Evolutionary conservation across 306 rosid species (phyloP).

Genomic region (Gillenia trifoliata): DNA sequence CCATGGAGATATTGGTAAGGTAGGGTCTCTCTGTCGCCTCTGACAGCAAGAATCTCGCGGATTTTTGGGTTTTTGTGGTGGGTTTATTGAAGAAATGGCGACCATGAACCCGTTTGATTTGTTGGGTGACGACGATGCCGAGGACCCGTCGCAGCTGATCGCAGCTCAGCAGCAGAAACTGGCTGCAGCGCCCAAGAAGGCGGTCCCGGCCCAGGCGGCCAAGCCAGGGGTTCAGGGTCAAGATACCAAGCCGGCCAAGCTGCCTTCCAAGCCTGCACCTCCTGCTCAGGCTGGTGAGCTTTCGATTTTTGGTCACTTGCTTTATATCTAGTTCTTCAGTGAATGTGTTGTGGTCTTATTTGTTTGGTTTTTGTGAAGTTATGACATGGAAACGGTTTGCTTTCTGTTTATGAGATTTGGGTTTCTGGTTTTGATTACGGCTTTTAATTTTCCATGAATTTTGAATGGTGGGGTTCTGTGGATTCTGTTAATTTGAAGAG

Average conservation of each 20-base stretch:
- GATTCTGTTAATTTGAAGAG: neutral
- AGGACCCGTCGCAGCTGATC: slow-evolving; percentile 76
- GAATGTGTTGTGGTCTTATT: neutral
- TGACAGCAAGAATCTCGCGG: slow-evolving; percentile 12
- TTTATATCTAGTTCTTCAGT: neutral
- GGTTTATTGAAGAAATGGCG: slow-evolving; percentile 38
- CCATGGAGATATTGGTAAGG: slow-evolving; percentile 41
- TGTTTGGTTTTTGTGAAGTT: neutral
- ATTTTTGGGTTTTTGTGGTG: slow-evolving; percentile 16
- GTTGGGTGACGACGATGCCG: slow-evolving; percentile 83
- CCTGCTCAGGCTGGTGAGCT: slow-evolving; percentile 79
- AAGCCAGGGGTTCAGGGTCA: slow-evolving; percentile 39
- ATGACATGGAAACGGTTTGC: neutral
- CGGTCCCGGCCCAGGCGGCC: slow-evolving; percentile 16
- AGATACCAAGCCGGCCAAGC: slow-evolving; percentile 51
- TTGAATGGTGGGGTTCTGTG: neutral
- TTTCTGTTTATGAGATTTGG: neutral
- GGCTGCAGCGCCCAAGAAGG: slow-evolving; percentile 36
- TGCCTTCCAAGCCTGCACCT: slow-evolving; percentile 80
- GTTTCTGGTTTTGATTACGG: neutral
- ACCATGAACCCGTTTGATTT: slow-evolving; percentile 84
- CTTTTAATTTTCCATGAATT: neutral
- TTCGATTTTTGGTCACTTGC: neutral
- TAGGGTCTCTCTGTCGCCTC: slow-evolving; percentile 30
- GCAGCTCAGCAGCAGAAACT: slow-evolving; percentile 54